These are phyloP conservation scores for Gossypium australe DNA, from an alignment of 345 rosid genomes.

Conservation along the genomic window DNA sequence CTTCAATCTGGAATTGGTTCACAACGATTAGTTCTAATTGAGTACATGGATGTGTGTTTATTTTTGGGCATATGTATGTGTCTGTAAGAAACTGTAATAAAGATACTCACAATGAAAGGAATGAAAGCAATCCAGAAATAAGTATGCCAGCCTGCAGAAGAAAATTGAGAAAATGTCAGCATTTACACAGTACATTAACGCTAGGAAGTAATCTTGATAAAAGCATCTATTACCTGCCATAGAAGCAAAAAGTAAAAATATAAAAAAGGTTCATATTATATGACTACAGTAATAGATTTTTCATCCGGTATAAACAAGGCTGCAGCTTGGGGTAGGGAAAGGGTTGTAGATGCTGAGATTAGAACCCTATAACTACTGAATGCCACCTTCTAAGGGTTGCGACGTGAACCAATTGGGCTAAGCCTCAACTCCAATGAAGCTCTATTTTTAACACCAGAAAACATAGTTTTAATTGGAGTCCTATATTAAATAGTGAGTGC, in stretches of 20 bases:
- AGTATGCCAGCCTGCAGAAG: slow-evolving; percentile 81
- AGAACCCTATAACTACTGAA: too few species aligned
- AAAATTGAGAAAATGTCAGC: slow-evolving; percentile 14
- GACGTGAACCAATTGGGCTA: too few species aligned
- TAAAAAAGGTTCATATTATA: background rate
- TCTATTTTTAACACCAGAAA: background rate
- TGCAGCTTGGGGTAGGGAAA: too few species aligned
- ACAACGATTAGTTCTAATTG: background rate
- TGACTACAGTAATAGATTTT: background rate
- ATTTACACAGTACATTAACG: background rate
- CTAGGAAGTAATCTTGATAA: background rate
- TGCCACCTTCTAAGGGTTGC: too few species aligned
- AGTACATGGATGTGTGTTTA: background rate
- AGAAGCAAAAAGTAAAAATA: background rate
- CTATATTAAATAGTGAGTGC: background rate
- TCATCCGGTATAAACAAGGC: too few species aligned
- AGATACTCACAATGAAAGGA: slow-evolving; percentile 63
- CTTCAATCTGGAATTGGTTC: background rate
- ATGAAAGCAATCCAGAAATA: slow-evolving; percentile 90
- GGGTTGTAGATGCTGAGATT: too few species aligned
- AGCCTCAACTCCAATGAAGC: background rate
- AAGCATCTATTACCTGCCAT: background rate
- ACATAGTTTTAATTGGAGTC: background rate
- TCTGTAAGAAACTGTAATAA: background rate
- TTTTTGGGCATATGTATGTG: background rate